Evolutionary conservation across 2,329 filamentous ascomycete genomes (phyloP).

Genomic region (Penicillium sp.): DNA sequence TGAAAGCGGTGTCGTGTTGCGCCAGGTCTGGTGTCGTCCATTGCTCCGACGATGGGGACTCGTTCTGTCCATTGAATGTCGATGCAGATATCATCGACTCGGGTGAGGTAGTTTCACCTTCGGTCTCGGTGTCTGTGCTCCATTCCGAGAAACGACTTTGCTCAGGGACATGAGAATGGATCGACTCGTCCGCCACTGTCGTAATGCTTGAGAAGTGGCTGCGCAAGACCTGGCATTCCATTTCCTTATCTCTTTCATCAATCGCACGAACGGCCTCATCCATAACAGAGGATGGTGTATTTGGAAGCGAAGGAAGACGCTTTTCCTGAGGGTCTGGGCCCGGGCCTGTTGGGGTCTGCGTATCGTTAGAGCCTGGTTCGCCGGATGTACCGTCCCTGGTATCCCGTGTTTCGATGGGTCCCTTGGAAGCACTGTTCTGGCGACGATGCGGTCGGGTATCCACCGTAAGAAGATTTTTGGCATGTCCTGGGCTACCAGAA

Average conservation of each 20-base stretch:
- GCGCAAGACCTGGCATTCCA: conserved; percentile 34
- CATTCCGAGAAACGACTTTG: conserved; percentile 42
- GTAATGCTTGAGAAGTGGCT: conserved; percentile 46
- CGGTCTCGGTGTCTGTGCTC: conserved; percentile 35
- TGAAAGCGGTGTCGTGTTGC: conserved; percentile 20
- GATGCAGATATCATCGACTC: conserved; percentile 38
- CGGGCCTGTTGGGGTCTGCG: conserved; percentile 26
- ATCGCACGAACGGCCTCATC: conserved; percentile 40
- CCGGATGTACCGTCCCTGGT: conserved; percentile 10
- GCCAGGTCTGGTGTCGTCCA: conserved; percentile 24
- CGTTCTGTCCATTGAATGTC: conserved; percentile 26
- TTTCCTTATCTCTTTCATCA: conserved; percentile 30
- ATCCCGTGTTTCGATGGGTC: conserved; percentile 13
- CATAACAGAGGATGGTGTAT: conserved; percentile 47
- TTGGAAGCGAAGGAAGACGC: conserved; percentile 46
- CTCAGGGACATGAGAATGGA: conserved; percentile 26
- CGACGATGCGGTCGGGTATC: conserved; percentile 21
- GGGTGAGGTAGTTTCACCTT: conserved; percentile 25
- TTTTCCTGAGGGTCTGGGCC: conserved; percentile 35
- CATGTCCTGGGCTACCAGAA: conserved; percentile 24
- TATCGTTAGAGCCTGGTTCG: conserved; percentile 14
- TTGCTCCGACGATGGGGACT: conserved; percentile 21
- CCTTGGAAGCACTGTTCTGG: conserved; percentile 9
- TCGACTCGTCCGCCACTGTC: conserved; percentile 29
- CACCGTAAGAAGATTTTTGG: conserved; percentile 29